phyloP scores from a whole-genome alignment of 805 yeast species.

The Candida cerambycidarum region DNA sequence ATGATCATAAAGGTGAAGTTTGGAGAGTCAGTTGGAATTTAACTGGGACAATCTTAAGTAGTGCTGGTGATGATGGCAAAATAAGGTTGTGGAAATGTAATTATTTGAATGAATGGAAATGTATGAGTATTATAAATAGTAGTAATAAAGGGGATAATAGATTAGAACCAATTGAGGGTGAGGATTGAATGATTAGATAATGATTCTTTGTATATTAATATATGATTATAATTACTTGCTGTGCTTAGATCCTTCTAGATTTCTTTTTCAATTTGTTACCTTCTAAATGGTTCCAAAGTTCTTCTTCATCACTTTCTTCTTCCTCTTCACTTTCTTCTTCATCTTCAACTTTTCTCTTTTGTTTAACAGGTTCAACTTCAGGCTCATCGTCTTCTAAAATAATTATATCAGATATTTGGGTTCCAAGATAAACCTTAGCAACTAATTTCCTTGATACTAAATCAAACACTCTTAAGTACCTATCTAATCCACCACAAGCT shows the following conservation, averaged over 20 bases:
- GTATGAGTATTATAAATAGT: slow-evolving; percentile 67
- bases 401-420: slow-evolving; percentile 58
- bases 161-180: slow-evolving; percentile 17
- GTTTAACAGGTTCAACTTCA: slow-evolving; percentile 20
- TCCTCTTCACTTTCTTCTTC: slow-evolving; percentile 24
- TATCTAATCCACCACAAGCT: slow-evolving; percentile 82
- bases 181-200: background rate
- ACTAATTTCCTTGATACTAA: slow-evolving; percentile 54
- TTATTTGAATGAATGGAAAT: slow-evolving; percentile 81
- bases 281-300: slow-evolving; percentile 41
- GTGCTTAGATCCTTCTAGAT: slow-evolving; percentile 23
- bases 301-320: slow-evolving; percentile 34
- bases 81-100: slow-evolving; percentile 90
- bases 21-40: slow-evolving; percentile 97
- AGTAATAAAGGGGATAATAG: slow-evolving; percentile 26
- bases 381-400: slow-evolving; percentile 49
- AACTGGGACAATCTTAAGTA: slow-evolving; percentile 88
- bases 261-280: slow-evolving; percentile 19
- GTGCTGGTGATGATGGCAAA: slow-evolving; percentile 95
- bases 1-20: slow-evolving; percentile 82
- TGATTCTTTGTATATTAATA: slow-evolving; percentile 2
- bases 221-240: background rate
- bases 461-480: slow-evolving; percentile 80
- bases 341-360: slow-evolving; percentile 13
- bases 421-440: slow-evolving; percentile 75